Evolutionary conservation across 345 rosid genomes (phyloP).

Genomic region (Citrus medica): DNA sequence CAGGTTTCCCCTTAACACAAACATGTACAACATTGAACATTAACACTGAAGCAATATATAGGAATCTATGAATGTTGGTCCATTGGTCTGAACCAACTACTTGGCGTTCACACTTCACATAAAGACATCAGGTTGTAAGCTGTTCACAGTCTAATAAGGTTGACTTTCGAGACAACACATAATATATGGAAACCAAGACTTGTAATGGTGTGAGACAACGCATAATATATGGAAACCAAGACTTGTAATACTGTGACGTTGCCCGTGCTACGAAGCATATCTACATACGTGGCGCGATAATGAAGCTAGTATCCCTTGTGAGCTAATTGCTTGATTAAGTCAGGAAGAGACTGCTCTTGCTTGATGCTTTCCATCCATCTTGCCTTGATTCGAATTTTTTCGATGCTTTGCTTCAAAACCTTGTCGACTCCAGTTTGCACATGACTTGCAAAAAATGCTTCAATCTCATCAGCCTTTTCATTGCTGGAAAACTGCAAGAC

Average conservation of each 20-base stretch:
- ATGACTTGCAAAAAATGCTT: conserved; percentile 25
- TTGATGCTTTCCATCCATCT: conserved; percentile 39
- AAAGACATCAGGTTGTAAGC: neutral
- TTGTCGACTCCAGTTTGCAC: conserved; percentile 22
- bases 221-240: neutral
- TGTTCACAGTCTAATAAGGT: neutral
- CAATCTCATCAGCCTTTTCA: conserved; percentile 42
- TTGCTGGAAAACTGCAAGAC: conserved; percentile 38
- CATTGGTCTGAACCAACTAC: neutral
- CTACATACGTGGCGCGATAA: too few species aligned
- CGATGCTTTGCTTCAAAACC: conserved; percentile 42
- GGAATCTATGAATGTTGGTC: neutral
- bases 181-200: too few species aligned
- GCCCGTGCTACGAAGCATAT: too few species aligned
- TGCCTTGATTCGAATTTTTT: conserved; percentile 41
- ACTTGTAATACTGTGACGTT: too few species aligned
- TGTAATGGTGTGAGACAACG: too few species aligned
- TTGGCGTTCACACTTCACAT: conserved; percentile 5
- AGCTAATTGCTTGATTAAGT: conserved; percentile 26
- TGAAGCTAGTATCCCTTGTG: neutral
- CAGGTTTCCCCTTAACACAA: too few species aligned
- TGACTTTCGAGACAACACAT: neutral
- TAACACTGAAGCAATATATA: neutral
- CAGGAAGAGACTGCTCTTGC: conserved; percentile 32
- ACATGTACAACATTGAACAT: neutral